A percentile compares a stretch with the other conserved stretches of the same genome.
These are phyloP conservation scores for Ganoderma sinense DNA, from an alignment of 1,284 basidiomycete genomes.

Conservation along the genomic window DNA sequence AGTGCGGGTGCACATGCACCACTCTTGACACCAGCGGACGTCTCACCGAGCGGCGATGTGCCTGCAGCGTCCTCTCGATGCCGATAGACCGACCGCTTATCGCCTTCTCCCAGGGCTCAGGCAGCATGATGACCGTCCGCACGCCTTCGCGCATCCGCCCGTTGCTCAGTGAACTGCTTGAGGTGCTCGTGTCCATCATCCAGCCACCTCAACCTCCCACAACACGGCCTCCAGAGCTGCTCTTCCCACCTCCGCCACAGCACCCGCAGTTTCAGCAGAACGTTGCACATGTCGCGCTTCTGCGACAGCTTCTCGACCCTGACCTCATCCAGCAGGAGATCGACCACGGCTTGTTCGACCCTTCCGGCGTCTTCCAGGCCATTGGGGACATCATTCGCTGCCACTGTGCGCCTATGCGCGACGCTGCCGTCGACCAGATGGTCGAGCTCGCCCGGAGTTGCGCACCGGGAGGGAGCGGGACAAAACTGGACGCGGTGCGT, in stretches of 20 bases:
- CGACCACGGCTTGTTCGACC: constrained; percentile 81
- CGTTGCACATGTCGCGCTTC: constrained; percentile 60
- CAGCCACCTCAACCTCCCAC: constrained; percentile 55
- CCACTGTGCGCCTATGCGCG: constrained; percentile 94
- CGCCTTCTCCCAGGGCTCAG: constrained; percentile 51
- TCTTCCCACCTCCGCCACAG: constrained; percentile 23
- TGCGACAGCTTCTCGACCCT: constrained; percentile 71
- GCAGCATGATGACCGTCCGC: constrained; percentile 58
- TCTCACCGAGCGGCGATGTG: constrained; percentile 55
- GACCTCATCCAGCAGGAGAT: constrained; percentile 85
- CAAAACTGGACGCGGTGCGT: constrained; percentile 70
- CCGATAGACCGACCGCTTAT: constrained; percentile 48
- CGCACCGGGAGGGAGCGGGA: constrained; percentile 57
- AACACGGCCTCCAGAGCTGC: constrained; percentile 28
- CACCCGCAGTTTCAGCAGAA: constrained; percentile 43
- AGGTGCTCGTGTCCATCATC: constrained; percentile 87
- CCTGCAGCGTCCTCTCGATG: constrained; percentile 33
- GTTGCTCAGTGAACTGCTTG: constrained; percentile 81
- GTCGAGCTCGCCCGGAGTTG: constrained; percentile 71
- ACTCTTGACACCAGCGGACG: constrained; percentile 70
- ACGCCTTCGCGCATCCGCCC: constrained; percentile 80
- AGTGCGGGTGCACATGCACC: constrained; percentile 85
- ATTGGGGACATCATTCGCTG: constrained; percentile 87
- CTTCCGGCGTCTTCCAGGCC: constrained; percentile 79
- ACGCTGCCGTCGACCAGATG: constrained; percentile 86